Evolutionary conservation across 2,329 filamentous ascomycete genomes (phyloP), one percentile per base, ranked within the genome.

Genomic region (Nemania bipapillata): DNA sequence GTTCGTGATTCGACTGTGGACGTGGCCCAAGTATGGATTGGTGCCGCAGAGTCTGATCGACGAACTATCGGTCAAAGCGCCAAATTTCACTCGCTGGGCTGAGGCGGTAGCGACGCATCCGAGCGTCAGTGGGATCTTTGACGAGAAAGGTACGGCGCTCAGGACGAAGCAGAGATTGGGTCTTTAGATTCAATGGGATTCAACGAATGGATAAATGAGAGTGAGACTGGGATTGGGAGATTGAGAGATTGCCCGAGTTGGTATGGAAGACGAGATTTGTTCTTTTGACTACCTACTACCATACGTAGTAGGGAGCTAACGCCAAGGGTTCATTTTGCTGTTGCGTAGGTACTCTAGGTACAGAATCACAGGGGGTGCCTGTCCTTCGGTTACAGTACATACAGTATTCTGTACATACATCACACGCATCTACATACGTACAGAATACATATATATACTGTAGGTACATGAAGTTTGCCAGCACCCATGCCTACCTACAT

Each of bases 61-160:
- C 56, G 82, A 80, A 22, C 80, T 90, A 63, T 81, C 82, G 65
- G 79, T 85, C 66, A 83, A 83, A 64, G 81, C 90, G n/a, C 91
- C 91, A 1, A 86, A 86, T 65, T 93, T 92, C 77, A 85, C 84
- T 75, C 87, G 86, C 71, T 94, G 92, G 91, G 87, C 87, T 0
- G 81, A 87, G 66, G 86, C 84, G 1, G 86, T 91, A 2, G 79
- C 85, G 4, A 82, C 83, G 66, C 86, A 92, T 65, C 86, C 89
- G 17, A 93, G 89, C 72, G 91, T 95, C 17, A 88, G 83, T 0
- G 84, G 81, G 55, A 88, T 90, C 67, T 92, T 83, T 74, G 78
- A 91, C 63, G 88, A 88, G 79, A 79, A 85, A 68, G 70, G 40
- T 0, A 78, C 86, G 52, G 80, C 83, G 1, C 78, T 80, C 69